phyloP scores from a whole-genome alignment of 1,284 basidiomycete genomes.

The Naganishia albida region DNA sequence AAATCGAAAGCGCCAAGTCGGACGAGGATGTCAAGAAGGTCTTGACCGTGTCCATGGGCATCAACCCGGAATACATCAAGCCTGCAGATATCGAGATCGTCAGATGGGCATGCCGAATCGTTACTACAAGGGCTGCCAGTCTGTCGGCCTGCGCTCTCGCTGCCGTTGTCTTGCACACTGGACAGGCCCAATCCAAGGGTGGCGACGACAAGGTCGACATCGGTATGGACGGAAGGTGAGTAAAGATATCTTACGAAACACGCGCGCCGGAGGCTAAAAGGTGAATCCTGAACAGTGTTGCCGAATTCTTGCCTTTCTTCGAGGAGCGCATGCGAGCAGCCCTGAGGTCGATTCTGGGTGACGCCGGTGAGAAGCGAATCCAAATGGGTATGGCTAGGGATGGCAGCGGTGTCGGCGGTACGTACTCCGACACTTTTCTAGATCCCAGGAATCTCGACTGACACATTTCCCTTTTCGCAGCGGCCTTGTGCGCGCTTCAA shows the following conservation, averaged over 20 bases:
- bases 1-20: conserved; percentile 63
- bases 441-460: not conserved
- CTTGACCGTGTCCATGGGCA: conserved; percentile 65
- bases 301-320: conserved; percentile 87
- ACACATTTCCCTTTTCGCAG: conserved; percentile 32
- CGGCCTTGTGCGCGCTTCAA: conserved; percentile 54
- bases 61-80: conserved; percentile 56
- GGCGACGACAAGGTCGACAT: conserved; percentile 64
- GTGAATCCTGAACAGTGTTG: conserved; percentile 61
- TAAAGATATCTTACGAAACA: too few species aligned
- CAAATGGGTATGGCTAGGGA: conserved; percentile 93
- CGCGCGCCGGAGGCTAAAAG: conserved; percentile 13
- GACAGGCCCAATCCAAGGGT: conserved; percentile 58
- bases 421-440: conserved; percentile 43
- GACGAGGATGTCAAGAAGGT: conserved; percentile 57
- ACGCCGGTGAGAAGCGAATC: conserved; percentile 73
- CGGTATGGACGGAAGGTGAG: conserved; percentile 84
- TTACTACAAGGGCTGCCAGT: conserved; percentile 77
- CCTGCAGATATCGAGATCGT: conserved; percentile 68
- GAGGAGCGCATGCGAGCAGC: conserved; percentile 72
- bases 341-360: conserved; percentile 72
- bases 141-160: conserved; percentile 86
- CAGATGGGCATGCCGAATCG: conserved; percentile 72
- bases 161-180: conserved; percentile 80
- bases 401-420: conserved; percentile 93